phyloP scores from a whole-genome alignment of 352 stramenopile species.

The Phytophthora macrochlamydospora region DNA sequence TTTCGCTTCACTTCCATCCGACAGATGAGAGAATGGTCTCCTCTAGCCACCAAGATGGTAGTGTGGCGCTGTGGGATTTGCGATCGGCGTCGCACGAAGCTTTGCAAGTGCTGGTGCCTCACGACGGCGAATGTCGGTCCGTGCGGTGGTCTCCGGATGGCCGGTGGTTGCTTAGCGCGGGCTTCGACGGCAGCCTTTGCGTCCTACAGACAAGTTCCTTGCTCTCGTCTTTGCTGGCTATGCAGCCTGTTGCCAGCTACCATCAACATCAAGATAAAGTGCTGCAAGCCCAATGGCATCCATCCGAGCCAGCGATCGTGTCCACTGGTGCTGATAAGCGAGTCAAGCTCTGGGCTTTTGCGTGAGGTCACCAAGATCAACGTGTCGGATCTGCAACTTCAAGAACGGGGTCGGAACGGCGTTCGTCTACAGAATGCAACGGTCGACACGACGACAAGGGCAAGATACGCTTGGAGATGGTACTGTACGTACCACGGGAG shows the following conservation, averaged over 20 bases:
- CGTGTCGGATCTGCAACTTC: conserved; percentile 14
- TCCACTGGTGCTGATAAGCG: conserved; percentile 67
- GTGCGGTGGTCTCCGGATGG: conserved; percentile 67
- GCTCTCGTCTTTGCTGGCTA: background rate
- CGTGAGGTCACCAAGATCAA: conserved; percentile 17
- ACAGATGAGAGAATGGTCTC: conserved; percentile 32
- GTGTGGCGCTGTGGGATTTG: conserved; percentile 67
- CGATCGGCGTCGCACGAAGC: conserved; percentile 29
- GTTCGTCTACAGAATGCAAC: too few species aligned
- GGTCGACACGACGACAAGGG: too few species aligned
- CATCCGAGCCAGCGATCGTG: conserved; percentile 56
- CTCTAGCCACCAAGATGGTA: conserved; percentile 69
- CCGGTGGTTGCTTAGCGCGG: conserved; percentile 60
- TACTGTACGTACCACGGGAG: too few species aligned
- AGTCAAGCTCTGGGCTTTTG: conserved; percentile 69
- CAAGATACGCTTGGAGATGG: too few species aligned
- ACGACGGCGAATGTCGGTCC: conserved; percentile 65
- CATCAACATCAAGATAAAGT: conserved; percentile 71
- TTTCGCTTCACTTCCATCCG: conserved; percentile 58
- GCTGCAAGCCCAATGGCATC: conserved; percentile 70
- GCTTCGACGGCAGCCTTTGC: conserved; percentile 69
- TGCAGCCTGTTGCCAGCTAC: conserved; percentile 56
- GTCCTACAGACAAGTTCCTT: conserved; percentile 27
- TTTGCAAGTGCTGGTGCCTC: conserved; percentile 38
- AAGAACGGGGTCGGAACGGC: conserved; percentile 1